These are phyloP conservation scores for Sporothrix brasiliensis DNA, from an alignment of 2,329 filamentous ascomycete species.

Conservation along the genomic window DNA sequence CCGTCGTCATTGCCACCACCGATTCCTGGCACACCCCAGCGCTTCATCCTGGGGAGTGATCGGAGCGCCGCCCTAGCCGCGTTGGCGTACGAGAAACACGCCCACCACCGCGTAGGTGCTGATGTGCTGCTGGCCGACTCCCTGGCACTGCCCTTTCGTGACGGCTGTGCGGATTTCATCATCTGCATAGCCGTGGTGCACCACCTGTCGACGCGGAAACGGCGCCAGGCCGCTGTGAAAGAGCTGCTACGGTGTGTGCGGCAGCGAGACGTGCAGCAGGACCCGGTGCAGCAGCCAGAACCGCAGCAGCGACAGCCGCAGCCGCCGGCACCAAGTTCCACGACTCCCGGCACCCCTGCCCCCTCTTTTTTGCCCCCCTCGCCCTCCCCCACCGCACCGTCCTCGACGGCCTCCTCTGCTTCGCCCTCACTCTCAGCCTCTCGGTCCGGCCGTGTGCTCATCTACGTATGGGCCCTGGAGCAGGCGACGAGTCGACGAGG, in stretches of 20 bases:
- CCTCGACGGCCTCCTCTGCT: background rate
- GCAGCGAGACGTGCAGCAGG: constrained; percentile 25
- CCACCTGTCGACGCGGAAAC: constrained; percentile 77
- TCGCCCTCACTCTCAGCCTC: constrained; percentile 32
- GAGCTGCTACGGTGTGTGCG: constrained; percentile 70
- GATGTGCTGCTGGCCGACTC: constrained; percentile 79
- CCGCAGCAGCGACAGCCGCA: background rate
- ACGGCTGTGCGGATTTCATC: constrained; percentile 69
- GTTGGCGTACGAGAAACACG: constrained; percentile 49
- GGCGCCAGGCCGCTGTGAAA: constrained; percentile 72
- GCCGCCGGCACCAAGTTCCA: background rate
- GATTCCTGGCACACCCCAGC: constrained; percentile 51
- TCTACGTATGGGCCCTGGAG: constrained; percentile 96
- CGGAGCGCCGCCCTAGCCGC: constrained; percentile 64
- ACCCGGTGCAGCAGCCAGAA: background rate
- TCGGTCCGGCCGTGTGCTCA: constrained; percentile 66
- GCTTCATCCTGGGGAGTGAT: constrained; percentile 81
- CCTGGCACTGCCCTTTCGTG: constrained; percentile 77
- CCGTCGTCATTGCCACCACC: constrained; percentile 13
- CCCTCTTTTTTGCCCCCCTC: constrained; percentile 12
- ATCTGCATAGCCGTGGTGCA: constrained; percentile 95
- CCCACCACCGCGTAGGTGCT: constrained; percentile 47
- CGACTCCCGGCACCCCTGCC: constrained; percentile 12
- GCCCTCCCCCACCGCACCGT: background rate
- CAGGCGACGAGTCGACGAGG: constrained; percentile 83